Evolutionary conservation across 495 filamentous ascomycete species (phyloP).

Genomic region (Neurospora discreta): DNA sequence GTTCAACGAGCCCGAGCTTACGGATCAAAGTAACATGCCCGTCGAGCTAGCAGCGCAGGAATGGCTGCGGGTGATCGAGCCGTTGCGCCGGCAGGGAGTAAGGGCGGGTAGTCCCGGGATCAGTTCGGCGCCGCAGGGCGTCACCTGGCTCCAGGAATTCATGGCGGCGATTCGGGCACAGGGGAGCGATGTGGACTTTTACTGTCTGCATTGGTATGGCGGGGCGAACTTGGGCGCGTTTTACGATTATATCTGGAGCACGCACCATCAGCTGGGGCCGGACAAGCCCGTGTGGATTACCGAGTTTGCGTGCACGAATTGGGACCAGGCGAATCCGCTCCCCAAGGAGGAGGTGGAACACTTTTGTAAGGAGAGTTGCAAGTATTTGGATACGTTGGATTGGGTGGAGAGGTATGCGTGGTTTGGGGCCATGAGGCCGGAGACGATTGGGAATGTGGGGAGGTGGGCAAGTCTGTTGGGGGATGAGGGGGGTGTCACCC

Average conservation of each 20-base stretch:
- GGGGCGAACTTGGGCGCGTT: slow-evolving; percentile 10
- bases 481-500: slow-evolving; percentile 5
- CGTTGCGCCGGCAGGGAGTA: not conserved
- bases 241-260: slow-evolving; percentile 16
- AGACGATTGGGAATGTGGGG: slow-evolving; percentile 12
- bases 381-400: slow-evolving; percentile 14
- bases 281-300: slow-evolving; percentile 14
- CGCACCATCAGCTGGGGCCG: slow-evolving; percentile 14
- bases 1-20: slow-evolving; percentile 16
- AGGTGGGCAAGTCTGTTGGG: slow-evolving; percentile 13
- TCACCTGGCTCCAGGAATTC: slow-evolving; percentile 9
- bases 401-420: slow-evolving; percentile 18
- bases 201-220: slow-evolving; percentile 14
- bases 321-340: slow-evolving; percentile 8
- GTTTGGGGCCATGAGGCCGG: slow-evolving; percentile 15
- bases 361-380: slow-evolving; percentile 12
- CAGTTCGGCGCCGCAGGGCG: slow-evolving; percentile 12
- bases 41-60: slow-evolving; percentile 8
- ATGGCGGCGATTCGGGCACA: slow-evolving; percentile 1
- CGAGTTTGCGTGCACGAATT: slow-evolving; percentile 16
- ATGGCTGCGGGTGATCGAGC: slow-evolving; percentile 12
- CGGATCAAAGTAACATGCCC: slow-evolving; percentile 12
- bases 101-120: slow-evolving; percentile 12
- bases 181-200: slow-evolving; percentile 13
- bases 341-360: slow-evolving; percentile 6